Percentiles rank a stretch among this genome's conserved stretches.
phyloP scores from a whole-genome alignment of 2,329 filamentous ascomycete genomes.

The Anisogramma anomala region DNA sequence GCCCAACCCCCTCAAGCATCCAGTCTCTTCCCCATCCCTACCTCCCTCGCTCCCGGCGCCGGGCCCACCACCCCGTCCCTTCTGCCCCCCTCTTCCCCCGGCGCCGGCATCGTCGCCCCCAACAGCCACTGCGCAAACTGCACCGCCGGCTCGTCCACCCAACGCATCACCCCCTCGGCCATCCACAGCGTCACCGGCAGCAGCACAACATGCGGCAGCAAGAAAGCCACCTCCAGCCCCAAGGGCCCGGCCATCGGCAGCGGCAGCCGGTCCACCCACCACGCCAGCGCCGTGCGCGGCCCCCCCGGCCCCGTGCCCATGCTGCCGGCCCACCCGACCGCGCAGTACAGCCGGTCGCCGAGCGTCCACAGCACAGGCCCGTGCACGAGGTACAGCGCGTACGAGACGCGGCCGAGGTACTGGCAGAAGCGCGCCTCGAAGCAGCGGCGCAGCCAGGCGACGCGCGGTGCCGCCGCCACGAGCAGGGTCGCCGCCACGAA shows the following conservation, averaged over 20 bases:
- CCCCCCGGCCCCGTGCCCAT: conserved; percentile 35
- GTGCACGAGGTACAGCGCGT: conserved; percentile 52
- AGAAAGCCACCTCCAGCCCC: conserved; percentile 49
- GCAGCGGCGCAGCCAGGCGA: conserved; percentile 45
- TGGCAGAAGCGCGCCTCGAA: conserved; percentile 49
- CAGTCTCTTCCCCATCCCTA: conserved; percentile 2
- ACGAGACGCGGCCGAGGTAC: conserved; percentile 52
- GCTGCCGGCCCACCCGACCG: conserved; percentile 42
- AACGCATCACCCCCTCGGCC: conserved; percentile 43
- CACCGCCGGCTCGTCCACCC: conserved; percentile 50
- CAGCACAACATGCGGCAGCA: conserved; percentile 47
- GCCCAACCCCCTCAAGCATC: no score
- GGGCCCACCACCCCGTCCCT: neutral
- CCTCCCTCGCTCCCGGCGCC: neutral
- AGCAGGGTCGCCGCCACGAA: conserved; percentile 48
- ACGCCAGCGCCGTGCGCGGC: conserved; percentile 37
- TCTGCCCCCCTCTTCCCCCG: neutral
- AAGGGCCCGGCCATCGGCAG: conserved; percentile 44
- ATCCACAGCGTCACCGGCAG: conserved; percentile 47
- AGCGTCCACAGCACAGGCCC: conserved; percentile 48
- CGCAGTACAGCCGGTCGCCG: conserved; percentile 52
- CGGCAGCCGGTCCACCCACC: conserved; percentile 46
- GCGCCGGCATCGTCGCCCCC: conserved; percentile 27
- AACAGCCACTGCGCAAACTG: conserved; percentile 47
- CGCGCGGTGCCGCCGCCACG: conserved; percentile 43